Conservation (phyloP, 1,284 basidiomycete genomes). For the Rhodotorula sp. region DNA sequence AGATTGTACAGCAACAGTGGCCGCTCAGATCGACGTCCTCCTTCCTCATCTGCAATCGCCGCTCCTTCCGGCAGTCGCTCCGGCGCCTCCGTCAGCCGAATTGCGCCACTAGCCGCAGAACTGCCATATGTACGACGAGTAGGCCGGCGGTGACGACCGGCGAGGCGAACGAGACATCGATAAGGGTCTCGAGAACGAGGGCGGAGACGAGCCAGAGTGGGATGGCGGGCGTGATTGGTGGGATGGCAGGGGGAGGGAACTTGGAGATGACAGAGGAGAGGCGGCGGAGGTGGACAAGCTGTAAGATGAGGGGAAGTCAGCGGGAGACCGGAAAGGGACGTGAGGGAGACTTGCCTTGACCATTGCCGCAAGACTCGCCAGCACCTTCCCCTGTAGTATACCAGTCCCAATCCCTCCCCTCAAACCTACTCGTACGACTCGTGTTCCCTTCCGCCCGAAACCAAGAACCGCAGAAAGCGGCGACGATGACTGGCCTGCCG, state of each 20-base stretch:
- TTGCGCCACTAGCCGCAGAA: not conserved
- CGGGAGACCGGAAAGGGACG: not conserved
- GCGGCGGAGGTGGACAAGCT: not conserved
- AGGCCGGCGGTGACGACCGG: not conserved
- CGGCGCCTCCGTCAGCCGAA: not conserved
- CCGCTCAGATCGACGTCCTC: too few species aligned
- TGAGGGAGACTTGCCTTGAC: slow-evolving; percentile 2
- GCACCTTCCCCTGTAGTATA: not conserved
- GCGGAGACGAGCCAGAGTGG: not conserved
- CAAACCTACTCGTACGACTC: too few species aligned
- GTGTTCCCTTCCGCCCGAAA: too few species aligned
- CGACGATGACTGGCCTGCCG: too few species aligned
- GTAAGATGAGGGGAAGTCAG: not conserved
- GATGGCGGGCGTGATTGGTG: not conserved
- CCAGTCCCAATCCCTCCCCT: too few species aligned
- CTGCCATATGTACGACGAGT: not conserved
- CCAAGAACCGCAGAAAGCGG: too few species aligned
- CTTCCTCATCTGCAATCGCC: not conserved
- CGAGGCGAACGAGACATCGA: slow-evolving; percentile 11
- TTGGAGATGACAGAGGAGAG: not conserved
- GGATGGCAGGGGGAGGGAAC: too few species aligned
- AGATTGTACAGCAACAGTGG: too few species aligned
- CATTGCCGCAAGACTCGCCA: not conserved
- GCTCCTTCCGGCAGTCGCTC: not conserved
- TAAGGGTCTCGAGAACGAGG: slow-evolving; percentile 15